A percentile compares a stretch with the other conserved stretches of the same genome.
Evolutionary conservation across 139 green algal genomes (phyloP).

Genomic region (Diplosphaera chodatii): DNA sequence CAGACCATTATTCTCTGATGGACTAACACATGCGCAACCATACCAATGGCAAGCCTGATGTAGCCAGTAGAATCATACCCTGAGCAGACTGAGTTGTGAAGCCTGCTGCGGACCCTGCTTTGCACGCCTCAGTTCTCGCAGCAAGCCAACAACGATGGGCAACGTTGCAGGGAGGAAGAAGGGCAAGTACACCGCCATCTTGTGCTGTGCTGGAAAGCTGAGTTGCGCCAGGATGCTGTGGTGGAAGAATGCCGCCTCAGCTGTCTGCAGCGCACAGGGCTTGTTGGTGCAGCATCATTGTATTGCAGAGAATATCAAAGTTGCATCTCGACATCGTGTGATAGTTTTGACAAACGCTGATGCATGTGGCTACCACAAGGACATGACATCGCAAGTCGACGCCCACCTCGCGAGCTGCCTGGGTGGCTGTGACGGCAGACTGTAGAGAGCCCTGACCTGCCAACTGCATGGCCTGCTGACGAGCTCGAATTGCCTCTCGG

Average conservation of each 20-base stretch:
- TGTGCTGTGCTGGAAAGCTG: constrained; percentile 49
- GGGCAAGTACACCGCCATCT: constrained; percentile 49
- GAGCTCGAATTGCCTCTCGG: neutral
- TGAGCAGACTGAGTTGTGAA: no score
- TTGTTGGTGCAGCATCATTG: no score
- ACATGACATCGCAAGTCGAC: neutral
- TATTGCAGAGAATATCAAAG: no score
- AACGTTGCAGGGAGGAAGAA: constrained; percentile 32
- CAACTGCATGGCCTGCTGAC: no score
- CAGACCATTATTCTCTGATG: no score
- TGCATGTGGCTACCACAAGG: neutral
- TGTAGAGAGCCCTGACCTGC: neutral
- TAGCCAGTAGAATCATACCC: no score
- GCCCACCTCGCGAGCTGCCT: neutral
- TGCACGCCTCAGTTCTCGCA: neutral
- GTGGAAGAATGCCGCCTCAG: constrained; percentile 48
- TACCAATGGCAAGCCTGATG: no score
- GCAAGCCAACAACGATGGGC: constrained; percentile 13
- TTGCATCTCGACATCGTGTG: no score
- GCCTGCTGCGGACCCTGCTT: no score
- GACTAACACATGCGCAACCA: no score
- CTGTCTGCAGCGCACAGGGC: neutral
- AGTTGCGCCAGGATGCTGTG: constrained; percentile 45
- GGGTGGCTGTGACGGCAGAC: neutral
- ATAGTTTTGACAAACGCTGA: no score